Conservation (phyloP, 495 filamentous ascomycete species). For the Neurospora sp. region DNA sequence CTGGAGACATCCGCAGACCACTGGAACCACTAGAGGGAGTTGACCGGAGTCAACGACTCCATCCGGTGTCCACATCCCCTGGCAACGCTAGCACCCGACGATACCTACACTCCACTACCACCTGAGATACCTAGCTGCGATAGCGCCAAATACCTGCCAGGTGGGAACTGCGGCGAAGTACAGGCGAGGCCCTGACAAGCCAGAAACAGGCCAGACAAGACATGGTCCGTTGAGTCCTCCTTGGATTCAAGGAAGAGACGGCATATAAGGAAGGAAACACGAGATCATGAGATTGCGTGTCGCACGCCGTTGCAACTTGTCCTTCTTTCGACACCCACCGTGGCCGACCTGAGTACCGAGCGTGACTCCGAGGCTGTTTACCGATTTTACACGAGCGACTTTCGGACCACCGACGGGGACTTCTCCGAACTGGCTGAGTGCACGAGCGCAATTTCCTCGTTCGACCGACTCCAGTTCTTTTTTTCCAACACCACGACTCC, state of each 20-base stretch:
- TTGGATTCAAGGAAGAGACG: neutral
- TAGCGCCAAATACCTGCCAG: neutral
- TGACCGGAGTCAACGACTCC: neutral
- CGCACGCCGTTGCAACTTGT: constrained; percentile 1
- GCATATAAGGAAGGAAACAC: neutral
- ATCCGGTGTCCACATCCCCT: neutral
- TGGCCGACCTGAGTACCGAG: constrained; percentile 11
- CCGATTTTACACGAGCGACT: neutral
- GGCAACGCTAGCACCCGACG: neutral
- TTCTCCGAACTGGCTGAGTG: neutral
- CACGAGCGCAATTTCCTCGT: neutral
- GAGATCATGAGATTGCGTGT: constrained; percentile 20
- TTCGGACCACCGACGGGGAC: neutral
- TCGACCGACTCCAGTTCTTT: neutral
- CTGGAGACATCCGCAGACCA: neutral
- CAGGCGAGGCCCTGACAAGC: neutral
- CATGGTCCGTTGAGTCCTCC: neutral
- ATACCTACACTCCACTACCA: neutral
- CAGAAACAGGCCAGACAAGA: neutral
- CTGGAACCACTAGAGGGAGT: neutral
- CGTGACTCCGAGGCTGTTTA: neutral
- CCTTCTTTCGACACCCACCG: constrained; percentile 8
- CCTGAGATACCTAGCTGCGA: neutral
- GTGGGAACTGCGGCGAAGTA: neutral
- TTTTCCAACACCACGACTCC: neutral